These are phyloP conservation scores for Coemansia umbellata DNA, from an alignment of 192 early-diverging fungal genomes.

Conservation along the genomic window DNA sequence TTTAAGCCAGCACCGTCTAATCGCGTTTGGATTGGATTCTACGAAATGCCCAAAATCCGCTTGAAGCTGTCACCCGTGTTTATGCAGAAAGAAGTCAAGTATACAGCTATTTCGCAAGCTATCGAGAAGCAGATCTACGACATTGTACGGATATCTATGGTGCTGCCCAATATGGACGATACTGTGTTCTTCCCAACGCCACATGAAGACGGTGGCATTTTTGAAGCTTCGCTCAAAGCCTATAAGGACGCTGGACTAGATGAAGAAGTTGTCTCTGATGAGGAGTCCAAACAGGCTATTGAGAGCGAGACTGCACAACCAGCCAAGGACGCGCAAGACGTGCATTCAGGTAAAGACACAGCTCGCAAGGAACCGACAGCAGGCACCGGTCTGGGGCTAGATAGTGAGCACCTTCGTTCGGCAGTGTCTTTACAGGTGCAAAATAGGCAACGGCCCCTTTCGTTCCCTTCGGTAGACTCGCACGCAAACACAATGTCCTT, in stretches of 20 bases:
- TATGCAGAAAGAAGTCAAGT: constrained; percentile 76
- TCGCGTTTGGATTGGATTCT: constrained; percentile 84
- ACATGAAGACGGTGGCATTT: constrained; percentile 55
- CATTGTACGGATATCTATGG: constrained; percentile 69
- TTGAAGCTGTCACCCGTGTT: constrained; percentile 75
- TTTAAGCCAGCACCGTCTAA: constrained; percentile 80
- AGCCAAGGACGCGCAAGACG: neutral
- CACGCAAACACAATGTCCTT: neutral
- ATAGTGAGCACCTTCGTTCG: neutral
- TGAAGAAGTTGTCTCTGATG: neutral
- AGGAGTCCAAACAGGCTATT: neutral
- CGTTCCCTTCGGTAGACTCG: neutral
- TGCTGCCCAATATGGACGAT: constrained; percentile 89
- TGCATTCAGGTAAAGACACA: neutral
- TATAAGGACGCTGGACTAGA: constrained; percentile 24
- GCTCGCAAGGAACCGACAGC: neutral
- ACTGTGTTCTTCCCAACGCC: constrained; percentile 66
- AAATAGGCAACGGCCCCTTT: neutral
- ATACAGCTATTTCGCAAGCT: constrained; percentile 74
- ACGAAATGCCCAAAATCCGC: constrained; percentile 69
- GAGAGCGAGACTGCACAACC: too few relatives aligned
- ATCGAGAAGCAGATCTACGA: constrained; percentile 84
- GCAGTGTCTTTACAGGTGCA: neutral
- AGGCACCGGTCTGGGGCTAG: too few relatives aligned
- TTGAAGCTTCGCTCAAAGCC: constrained; percentile 50